Evolutionary conservation across 2,329 filamentous ascomycete species (phyloP), one percentile per base, ranked within the genome.

Genomic region (Cladosporium sp.): DNA sequence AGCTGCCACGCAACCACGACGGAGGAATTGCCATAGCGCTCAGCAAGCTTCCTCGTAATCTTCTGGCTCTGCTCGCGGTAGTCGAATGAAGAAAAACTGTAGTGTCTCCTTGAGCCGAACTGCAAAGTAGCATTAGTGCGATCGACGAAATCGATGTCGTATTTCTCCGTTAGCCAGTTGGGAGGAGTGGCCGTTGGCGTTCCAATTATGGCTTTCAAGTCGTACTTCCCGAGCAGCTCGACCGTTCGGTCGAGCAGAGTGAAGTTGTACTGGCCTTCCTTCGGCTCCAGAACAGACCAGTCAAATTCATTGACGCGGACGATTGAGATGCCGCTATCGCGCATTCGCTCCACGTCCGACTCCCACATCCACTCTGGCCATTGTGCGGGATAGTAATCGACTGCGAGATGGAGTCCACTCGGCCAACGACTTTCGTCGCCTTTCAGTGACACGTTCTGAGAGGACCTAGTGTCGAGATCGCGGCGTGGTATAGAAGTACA

Each of bases 341-440:
- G 33, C 55, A 60, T 59, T 8, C 51, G 51, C 16, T 55, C 52
- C 7, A 57, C 30, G 15, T 60, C 56, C 4, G 49, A 20, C 36
- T 60, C 58, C 56, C 58, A 60, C 58, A 59, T 60, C 51, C 51
- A 59, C 32, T 59, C 55, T 2, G 56, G 55, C 58, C 58, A 60
- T 55, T 60, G 58, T 2, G 58, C 59, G 18, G 58, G 56, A 19
- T 59, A 59, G 40, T 59, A 60, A 38, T 60, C 58, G 18, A 59
- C 57, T 3, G 49, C 56, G 12, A 59, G 54, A 25, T 59, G 53
- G 3, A 58, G 38, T 4, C 56, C 57, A 27, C 16, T 33, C 8
- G 57, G 57, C 54, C 56, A 58, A 18, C 50, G 57, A n/a, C 29
- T 50, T 16, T 39, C 32, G 19, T 57, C 30, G 0, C 53, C 50